Evolutionary conservation across 1,284 basidiomycete species (phyloP).

Genomic region (Hemileia vastatrix): DNA sequence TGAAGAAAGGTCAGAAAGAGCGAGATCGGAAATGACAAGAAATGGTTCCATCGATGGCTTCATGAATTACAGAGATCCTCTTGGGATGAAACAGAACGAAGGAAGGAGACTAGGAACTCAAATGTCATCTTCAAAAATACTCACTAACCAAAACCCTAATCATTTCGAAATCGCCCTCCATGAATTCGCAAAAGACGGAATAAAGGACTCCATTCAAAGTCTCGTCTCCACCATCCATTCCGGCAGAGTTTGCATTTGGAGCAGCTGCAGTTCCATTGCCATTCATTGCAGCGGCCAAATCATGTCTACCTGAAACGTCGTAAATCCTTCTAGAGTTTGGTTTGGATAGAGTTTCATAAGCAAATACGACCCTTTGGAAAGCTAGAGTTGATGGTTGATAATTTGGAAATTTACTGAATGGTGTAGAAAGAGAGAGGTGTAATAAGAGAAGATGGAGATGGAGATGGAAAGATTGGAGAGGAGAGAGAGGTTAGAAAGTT

Average conservation of each 20-base stretch:
- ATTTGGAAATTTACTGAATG: constrained; percentile 63
- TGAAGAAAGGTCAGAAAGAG: too few relatives aligned
- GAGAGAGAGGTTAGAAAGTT: neutral
- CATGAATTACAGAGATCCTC: neutral
- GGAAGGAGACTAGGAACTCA: neutral
- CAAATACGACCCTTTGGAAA: constrained; percentile 72
- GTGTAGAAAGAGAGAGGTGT: too few relatives aligned
- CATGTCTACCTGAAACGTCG: constrained; percentile 49
- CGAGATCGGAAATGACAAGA: neutral
- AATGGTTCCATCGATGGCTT: neutral
- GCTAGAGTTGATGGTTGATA: constrained; percentile 66
- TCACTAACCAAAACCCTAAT: constrained; percentile 61
- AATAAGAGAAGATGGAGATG: neutral
- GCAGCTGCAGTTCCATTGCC: constrained; percentile 10
- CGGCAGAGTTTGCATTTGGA: neutral
- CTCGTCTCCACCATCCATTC: constrained; percentile 50
- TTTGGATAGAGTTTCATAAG: constrained; percentile 67
- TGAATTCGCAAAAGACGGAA: constrained; percentile 65
- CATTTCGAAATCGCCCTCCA: constrained; percentile 72
- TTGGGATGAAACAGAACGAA: neutral
- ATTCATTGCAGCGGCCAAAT: constrained; percentile 32
- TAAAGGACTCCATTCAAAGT: constrained; percentile 64
- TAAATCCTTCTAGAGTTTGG: constrained; percentile 60
- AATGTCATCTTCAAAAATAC: constrained; percentile 39
- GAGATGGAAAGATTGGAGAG: constrained; percentile 10